Evolutionary conservation across 345 rosid genomes (phyloP).

Genomic region (Eucalyptus pauciflora): DNA sequence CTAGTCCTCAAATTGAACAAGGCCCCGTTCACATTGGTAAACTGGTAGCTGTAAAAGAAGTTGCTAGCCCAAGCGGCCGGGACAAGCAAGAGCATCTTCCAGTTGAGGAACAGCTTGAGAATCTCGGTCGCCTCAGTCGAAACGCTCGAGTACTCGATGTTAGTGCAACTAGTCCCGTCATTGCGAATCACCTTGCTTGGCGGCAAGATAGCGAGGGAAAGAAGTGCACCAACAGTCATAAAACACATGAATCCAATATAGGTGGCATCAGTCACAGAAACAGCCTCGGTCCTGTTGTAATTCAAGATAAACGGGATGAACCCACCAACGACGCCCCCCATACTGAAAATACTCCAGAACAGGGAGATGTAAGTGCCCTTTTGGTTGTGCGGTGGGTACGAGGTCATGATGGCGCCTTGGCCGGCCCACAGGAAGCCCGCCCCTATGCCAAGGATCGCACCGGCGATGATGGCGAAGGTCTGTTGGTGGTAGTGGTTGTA

Average conservation of each 20-base stretch:
- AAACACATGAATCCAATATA: conserved; percentile 71
- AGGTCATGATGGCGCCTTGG: conserved; percentile 86
- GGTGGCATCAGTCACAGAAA: conserved; percentile 37
- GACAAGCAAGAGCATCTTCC: conserved; percentile 65
- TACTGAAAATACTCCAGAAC: conserved; percentile 51
- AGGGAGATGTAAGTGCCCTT: conserved; percentile 74
- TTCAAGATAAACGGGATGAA: conserved; percentile 50
- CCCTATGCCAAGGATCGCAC: conserved; percentile 63
- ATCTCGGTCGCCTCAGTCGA: conserved; percentile 22
- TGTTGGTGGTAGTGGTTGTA: conserved; percentile 43
- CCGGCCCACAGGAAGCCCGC: conserved; percentile 95
- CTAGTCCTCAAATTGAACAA: conserved; percentile 66
- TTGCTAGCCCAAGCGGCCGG: conserved; percentile 90
- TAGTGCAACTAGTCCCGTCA: conserved; percentile 34
- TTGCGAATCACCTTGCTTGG: conserved; percentile 31
- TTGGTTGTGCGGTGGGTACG: conserved; percentile 66
- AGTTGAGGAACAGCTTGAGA: conserved; percentile 29
- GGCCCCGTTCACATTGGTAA: conserved; percentile 58
- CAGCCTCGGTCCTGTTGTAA: conserved; percentile 18
- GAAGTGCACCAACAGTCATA: conserved; percentile 46
- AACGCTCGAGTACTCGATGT: conserved; percentile 28
- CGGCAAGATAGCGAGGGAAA: conserved; percentile 34
- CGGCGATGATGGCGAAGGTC: conserved; percentile 33
- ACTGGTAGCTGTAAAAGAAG: conserved; percentile 73
- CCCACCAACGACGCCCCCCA: conserved; percentile 70